Percentiles rank a stretch among this genome's conserved stretches.
Conservation (phyloP, 2,329 filamentous ascomycete genomes). For the Aquanectria penicillioides region DNA sequence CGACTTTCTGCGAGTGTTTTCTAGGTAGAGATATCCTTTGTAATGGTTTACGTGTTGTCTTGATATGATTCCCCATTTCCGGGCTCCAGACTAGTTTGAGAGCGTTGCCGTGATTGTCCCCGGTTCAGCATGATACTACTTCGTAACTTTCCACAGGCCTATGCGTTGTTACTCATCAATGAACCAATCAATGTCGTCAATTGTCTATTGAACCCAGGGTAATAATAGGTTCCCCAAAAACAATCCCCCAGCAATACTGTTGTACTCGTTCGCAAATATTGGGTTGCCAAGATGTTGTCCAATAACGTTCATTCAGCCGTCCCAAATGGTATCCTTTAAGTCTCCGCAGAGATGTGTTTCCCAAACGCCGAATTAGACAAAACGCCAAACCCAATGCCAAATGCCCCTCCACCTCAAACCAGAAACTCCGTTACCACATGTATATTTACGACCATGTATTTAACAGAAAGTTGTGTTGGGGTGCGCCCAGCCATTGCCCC, state of each 20-base stretch:
- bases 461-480: conserved; percentile 37
- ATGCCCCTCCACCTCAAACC: conserved; percentile 4
- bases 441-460: background rate
- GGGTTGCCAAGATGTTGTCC: no score
- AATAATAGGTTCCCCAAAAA: no score
- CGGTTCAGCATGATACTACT: no score
- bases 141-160: no score
- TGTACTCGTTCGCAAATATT: no score
- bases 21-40: conserved; percentile 30
- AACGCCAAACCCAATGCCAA: conserved; percentile 20
- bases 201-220: no score
- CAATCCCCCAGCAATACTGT: no score
- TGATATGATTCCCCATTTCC: conserved; percentile 14
- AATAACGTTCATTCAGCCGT: no score
- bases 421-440: background rate
- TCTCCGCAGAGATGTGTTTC: background rate
- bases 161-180: no score
- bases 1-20: conserved; percentile 24
- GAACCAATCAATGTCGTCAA: no score
- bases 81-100: no score
- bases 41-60: conserved; percentile 15
- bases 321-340: conserved; percentile 29
- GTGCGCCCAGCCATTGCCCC: conserved; percentile 31
- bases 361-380: conserved; percentile 11
- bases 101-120: no score